Conservation (phyloP, 768 basidiomycete species). For the Dentipellis sp. region DNA sequence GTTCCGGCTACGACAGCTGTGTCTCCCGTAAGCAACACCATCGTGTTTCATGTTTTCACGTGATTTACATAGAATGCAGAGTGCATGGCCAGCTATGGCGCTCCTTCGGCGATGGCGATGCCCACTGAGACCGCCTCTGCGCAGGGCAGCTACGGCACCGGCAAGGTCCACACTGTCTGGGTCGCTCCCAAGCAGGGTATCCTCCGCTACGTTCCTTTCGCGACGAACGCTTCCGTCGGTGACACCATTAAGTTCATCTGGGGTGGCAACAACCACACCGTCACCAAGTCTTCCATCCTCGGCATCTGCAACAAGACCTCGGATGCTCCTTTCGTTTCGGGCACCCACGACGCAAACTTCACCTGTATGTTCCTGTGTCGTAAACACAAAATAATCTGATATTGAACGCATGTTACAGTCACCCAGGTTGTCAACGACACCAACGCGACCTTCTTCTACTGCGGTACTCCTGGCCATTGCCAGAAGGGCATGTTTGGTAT, state of each 20-base stretch:
- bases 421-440: slow-evolving; percentile 67
- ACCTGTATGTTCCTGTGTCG: slow-evolving; percentile 30
- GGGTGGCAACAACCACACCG: slow-evolving; percentile 74
- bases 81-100: slow-evolving; percentile 56
- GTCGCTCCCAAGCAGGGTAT: slow-evolving; percentile 74
- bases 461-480: slow-evolving; percentile 62
- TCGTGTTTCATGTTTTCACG: slow-evolving; percentile 2
- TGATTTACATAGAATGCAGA: slow-evolving; percentile 27
- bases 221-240: slow-evolving; percentile 64
- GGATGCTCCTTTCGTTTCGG: slow-evolving; percentile 53
- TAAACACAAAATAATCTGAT: slow-evolving; percentile 14
- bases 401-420: slow-evolving; percentile 24
- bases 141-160: slow-evolving; percentile 32
- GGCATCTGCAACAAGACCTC: slow-evolving; percentile 65
- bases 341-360: slow-evolving; percentile 53
- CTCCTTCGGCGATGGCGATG: slow-evolving; percentile 21
- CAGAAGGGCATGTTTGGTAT: slow-evolving; percentile 82
- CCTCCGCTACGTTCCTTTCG: slow-evolving; percentile 67
- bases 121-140: slow-evolving; percentile 17
- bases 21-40: slow-evolving; percentile 48
- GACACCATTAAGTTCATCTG: slow-evolving; percentile 73
- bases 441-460: slow-evolving; percentile 67
- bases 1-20: slow-evolving; percentile 53
- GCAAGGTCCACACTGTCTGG: slow-evolving; percentile 64
- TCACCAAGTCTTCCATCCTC: slow-evolving; percentile 67